Evolutionary conservation across 108 stramenopile genomes (phyloP).

Genomic region (Pseudonitzschia delicatissima): DNA sequence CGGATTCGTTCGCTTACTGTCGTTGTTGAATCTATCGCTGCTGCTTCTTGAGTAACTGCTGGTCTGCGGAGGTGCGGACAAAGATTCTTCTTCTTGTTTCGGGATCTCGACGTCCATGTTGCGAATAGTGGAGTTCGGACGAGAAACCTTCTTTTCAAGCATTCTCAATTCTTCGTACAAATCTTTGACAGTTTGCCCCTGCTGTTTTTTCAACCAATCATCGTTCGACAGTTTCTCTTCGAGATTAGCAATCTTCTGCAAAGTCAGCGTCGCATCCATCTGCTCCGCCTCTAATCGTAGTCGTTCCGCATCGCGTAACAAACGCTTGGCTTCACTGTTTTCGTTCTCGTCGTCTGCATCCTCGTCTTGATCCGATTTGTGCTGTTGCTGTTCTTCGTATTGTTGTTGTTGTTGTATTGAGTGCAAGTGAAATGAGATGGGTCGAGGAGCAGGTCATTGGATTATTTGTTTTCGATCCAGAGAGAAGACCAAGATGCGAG

Average conservation of each 20-base stretch:
- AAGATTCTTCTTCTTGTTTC: background rate
- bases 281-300: slow-evolving; percentile 60
- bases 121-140: background rate
- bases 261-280: slow-evolving; percentile 36
- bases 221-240: slow-evolving; percentile 35
- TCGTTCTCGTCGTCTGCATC: too few species aligned
- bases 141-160: slow-evolving; percentile 17
- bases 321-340: slow-evolving; percentile 27
- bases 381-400: slow-evolving; percentile 3
- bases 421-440: background rate
- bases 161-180: slow-evolving; percentile 17
- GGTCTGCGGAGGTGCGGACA: background rate
- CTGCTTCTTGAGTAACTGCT: background rate
- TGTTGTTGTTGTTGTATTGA: background rate
- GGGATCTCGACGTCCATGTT: background rate
- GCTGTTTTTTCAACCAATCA: slow-evolving; percentile 27
- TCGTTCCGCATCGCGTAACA: slow-evolving; percentile 45
- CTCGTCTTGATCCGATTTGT: background rate
- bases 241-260: slow-evolving; percentile 53
- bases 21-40: background rate
- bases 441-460: too few species aligned
- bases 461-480: too few species aligned
- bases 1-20: slow-evolving; percentile 6
- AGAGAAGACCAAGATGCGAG: too few species aligned
- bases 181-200: slow-evolving; percentile 20